Percentiles rank a stretch among this genome's conserved stretches.
Evolutionary conservation across 2,329 filamentous ascomycete genomes (phyloP).

Genomic region (Elsinoe necatrix): DNA sequence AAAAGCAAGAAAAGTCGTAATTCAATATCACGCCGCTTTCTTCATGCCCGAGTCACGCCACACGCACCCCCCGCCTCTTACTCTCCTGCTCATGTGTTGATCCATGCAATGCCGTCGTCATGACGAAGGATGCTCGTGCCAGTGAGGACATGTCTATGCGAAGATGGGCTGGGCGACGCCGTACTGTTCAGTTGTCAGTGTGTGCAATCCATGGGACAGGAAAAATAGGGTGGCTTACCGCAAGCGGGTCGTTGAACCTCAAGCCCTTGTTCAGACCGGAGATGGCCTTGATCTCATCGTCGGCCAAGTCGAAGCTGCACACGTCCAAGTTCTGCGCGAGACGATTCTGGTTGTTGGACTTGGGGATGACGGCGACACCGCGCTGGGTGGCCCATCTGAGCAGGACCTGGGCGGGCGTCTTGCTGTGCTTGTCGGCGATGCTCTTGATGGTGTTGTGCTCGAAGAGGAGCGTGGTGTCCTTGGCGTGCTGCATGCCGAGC

Average conservation of each 20-base stretch:
- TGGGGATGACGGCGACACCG: slow-evolving; percentile 72
- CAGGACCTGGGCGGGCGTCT: slow-evolving; percentile 70
- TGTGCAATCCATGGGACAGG: background rate
- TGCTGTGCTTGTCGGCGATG: slow-evolving; percentile 61
- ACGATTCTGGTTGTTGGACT: slow-evolving; percentile 53
- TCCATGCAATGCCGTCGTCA: background rate
- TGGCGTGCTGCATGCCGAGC: slow-evolving; percentile 61
- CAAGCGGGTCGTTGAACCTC: slow-evolving; percentile 69
- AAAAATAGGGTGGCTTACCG: slow-evolving; percentile 42
- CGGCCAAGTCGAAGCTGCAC: slow-evolving; percentile 55
- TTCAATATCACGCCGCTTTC: background rate
- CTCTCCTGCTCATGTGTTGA: background rate
- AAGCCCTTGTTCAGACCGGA: slow-evolving; percentile 55
- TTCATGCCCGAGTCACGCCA: background rate
- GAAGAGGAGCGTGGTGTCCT: slow-evolving; percentile 59
- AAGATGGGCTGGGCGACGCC: slow-evolving; percentile 48
- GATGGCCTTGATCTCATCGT: slow-evolving; percentile 60
- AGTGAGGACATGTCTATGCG: slow-evolving; percentile 30
- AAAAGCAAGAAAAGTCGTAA: background rate
- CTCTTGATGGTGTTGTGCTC: slow-evolving; percentile 56
- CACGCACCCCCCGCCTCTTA: background rate
- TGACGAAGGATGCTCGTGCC: background rate
- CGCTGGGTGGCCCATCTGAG: slow-evolving; percentile 83
- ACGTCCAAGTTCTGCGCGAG: slow-evolving; percentile 61
- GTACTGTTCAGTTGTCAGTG: slow-evolving; percentile 30